Evolutionary conservation across 2,329 filamentous ascomycete genomes (phyloP).

Genomic region (Fusarium succisae): DNA sequence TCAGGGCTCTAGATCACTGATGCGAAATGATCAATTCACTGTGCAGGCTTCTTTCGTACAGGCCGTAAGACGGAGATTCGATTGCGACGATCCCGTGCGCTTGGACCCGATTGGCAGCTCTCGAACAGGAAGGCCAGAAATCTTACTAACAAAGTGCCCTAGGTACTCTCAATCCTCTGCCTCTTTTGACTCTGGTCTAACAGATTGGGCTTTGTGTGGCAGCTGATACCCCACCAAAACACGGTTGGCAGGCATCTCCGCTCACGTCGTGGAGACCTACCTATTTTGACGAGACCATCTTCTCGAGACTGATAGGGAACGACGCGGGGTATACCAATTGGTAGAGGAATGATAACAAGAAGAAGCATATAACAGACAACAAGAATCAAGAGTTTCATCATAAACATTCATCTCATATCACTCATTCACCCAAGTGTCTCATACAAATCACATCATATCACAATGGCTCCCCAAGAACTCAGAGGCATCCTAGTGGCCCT

Average conservation of each 20-base stretch:
- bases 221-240: not conserved
- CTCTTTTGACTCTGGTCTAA: too few relatives aligned
- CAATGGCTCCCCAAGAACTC: conserved; percentile 40
- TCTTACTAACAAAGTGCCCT: too few relatives aligned
- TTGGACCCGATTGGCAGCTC: too few relatives aligned
- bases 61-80: too few relatives aligned
- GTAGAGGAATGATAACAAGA: not conserved
- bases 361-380: conserved; percentile 20
- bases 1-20: too few relatives aligned
- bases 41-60: too few relatives aligned
- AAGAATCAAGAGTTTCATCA: not conserved
- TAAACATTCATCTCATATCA: not conserved
- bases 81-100: too few relatives aligned
- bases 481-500: conserved; percentile 59
- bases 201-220: too few relatives aligned
- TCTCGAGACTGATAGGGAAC: not conserved
- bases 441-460: not conserved
- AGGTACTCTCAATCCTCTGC: too few relatives aligned
- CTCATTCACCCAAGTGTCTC: not conserved
- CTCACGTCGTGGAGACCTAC: conserved; percentile 37
- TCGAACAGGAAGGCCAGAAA: too few relatives aligned
- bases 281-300: conserved; percentile 19
- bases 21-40: too few relatives aligned
- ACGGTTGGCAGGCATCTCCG: conserved; percentile 12
- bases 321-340: conserved; percentile 27